phyloP scores from a whole-genome alignment of 352 stramenopile genomes.

The Globisporangium lucens region DNA sequence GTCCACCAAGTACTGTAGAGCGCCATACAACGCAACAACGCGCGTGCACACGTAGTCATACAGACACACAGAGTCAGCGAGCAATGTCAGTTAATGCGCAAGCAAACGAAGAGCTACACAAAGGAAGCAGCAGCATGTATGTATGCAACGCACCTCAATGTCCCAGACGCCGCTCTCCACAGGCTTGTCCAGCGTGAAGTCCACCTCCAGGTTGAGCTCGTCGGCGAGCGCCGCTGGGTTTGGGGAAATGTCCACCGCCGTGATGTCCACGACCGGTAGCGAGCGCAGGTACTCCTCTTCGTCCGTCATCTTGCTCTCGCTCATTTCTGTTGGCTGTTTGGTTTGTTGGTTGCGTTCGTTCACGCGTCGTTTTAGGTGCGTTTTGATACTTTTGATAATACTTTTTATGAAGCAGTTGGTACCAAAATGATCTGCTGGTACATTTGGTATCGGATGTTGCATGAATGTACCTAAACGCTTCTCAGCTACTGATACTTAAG shows the following conservation, averaged over 20 bases:
- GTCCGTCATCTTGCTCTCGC: slow-evolving; percentile 57
- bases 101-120: neutral
- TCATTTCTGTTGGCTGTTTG: slow-evolving; percentile 38
- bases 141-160: slow-evolving; percentile 51
- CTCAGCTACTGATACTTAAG: too few relatives aligned
- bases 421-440: neutral
- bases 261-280: slow-evolving; percentile 58
- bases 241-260: slow-evolving; percentile 76
- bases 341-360: slow-evolving; percentile 1
- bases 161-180: slow-evolving; percentile 71
- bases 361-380: neutral
- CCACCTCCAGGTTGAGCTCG: slow-evolving; percentile 78
- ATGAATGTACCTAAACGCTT: neutral
- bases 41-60: neutral
- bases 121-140: neutral
- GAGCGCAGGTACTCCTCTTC: slow-evolving; percentile 45
- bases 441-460: neutral
- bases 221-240: slow-evolving; percentile 74
- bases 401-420: too few relatives aligned
- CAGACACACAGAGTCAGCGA: neutral
- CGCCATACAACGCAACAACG: neutral
- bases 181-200: slow-evolving; percentile 67
- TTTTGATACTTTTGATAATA: too few relatives aligned
- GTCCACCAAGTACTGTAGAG: slow-evolving; percentile 76
- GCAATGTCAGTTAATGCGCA: neutral